Conservation (phyloP, 305 asterid genomes). For the Euphrasia arctica region DNA sequence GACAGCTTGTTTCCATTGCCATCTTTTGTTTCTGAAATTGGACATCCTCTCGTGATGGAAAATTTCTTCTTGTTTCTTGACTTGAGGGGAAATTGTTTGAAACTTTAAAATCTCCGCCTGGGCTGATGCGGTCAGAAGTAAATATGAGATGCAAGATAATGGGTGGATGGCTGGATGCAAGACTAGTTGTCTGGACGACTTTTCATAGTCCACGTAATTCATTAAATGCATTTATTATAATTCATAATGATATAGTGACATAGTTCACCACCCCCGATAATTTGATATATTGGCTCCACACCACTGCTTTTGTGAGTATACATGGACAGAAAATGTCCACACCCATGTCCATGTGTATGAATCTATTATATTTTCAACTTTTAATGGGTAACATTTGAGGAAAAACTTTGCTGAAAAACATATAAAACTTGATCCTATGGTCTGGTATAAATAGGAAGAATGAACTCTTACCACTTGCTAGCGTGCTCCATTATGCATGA, state of each 20-base stretch:
- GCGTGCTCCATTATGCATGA: no score
- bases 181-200: no score
- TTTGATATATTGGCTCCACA: neutral
- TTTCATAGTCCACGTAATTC: no score
- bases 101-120: neutral
- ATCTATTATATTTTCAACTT: no score
- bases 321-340: neutral
- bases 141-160: neutral
- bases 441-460: no score
- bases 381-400: no score
- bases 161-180: no score
- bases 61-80: conserved; percentile 9
- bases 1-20: conserved; percentile 1
- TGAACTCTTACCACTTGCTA: no score
- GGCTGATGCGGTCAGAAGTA: neutral
- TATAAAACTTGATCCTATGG: no score
- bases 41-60: conserved; percentile 7
- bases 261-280: neutral
- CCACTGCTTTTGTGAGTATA: no score
- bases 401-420: no score
- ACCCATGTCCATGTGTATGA: neutral
- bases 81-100: conserved; percentile 4
- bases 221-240: conserved; percentile 4
- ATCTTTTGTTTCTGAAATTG: conserved; percentile 14
- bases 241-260: conserved; percentile 10